These are phyloP conservation scores for Rhynchosporium secalis DNA, from an alignment of 2,329 filamentous ascomycete genomes.

Conservation along the genomic window DNA sequence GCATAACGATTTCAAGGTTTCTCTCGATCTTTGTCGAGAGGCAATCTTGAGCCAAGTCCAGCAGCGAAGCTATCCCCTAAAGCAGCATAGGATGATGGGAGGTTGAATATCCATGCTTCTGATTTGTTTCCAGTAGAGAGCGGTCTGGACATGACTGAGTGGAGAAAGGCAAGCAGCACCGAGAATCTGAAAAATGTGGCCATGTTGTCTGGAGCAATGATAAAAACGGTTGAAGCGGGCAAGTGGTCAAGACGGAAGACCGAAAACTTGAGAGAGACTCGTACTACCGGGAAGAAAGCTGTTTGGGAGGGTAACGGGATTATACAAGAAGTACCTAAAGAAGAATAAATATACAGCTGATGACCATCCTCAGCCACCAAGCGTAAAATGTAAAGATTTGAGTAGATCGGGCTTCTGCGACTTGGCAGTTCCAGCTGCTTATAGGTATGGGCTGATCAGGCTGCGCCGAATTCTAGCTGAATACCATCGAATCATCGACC, in stretches of 20 bases:
- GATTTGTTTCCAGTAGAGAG: neutral
- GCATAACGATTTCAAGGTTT: neutral
- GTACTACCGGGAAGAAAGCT: neutral
- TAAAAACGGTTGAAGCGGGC: neutral
- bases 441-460: neutral
- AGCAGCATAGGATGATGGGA: slow-evolving; percentile 10
- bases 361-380: neutral
- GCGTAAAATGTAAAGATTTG: neutral
- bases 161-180: neutral
- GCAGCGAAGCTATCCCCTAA: slow-evolving; percentile 13
- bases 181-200: neutral
- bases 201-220: neutral
- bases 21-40: slow-evolving; percentile 1
- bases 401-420: neutral
- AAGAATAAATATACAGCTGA: neutral
- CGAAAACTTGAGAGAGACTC: neutral
- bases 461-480: neutral
- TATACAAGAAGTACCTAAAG: neutral
- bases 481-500: neutral
- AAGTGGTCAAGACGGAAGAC: neutral
- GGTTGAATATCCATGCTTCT: neutral
- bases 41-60: slow-evolving; percentile 5
- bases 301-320: neutral
- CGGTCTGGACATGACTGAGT: neutral
- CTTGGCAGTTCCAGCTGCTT: slow-evolving; percentile 7